Conservation (phyloP, 179 eudicot species). For the Silene vulgaris region DNA sequence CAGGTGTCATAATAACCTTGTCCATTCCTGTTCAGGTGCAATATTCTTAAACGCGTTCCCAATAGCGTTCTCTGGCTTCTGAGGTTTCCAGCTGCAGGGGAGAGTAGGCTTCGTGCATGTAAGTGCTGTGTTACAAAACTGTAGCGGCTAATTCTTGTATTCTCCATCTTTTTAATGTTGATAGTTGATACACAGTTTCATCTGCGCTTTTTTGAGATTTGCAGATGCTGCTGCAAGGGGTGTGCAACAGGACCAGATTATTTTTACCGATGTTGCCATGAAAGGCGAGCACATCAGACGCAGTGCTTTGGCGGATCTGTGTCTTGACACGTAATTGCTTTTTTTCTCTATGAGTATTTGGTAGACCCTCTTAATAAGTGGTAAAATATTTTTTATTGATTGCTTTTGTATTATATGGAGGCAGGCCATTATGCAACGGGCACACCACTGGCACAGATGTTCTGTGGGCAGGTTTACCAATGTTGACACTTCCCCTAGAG, state of each 20-base stretch:
- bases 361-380: conserved; percentile 2
- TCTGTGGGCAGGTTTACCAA: conserved; percentile 98
- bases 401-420: conserved; percentile 17
- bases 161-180: neutral
- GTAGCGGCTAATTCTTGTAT: neutral
- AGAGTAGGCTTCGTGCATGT: conserved; percentile 87
- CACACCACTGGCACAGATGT: conserved; percentile 98
- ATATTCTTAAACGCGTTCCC: conserved; percentile 87
- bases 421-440: conserved; percentile 93
- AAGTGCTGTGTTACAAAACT: conserved; percentile 22
- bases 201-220: conserved; percentile 7
- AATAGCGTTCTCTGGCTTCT: conserved; percentile 96
- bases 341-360: neutral
- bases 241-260: conserved; percentile 87
- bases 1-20: neutral
- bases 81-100: conserved; percentile 96
- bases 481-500: conserved; percentile 91
- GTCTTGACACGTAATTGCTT: conserved; percentile 75
- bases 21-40: conserved; percentile 57
- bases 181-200: neutral
- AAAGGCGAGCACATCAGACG: conserved; percentile 93
- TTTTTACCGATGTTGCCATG: conserved; percentile 96
- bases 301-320: conserved; percentile 88
- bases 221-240: conserved; percentile 95
- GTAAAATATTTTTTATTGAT: conserved; percentile 4